A percentile compares a stretch with the other conserved stretches of the same genome.
Conservation (phyloP, 1,139 yeast genomes). For the Taphrina confusa region DNA sequence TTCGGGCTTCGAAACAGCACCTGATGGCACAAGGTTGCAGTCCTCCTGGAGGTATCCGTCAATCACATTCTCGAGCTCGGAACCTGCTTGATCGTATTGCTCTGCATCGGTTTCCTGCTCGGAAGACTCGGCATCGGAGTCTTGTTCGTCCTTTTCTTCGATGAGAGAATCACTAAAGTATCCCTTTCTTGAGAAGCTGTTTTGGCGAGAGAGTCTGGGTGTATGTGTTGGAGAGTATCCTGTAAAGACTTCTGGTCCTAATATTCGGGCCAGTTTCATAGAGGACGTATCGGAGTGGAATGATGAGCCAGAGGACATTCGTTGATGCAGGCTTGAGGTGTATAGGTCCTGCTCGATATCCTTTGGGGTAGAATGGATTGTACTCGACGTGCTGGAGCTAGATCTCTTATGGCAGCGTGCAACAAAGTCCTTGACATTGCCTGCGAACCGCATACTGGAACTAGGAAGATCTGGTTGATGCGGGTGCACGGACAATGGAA, state of each 20-base stretch:
- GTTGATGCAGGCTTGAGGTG: background rate
- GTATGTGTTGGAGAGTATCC: slow-evolving; percentile 1
- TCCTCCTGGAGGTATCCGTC: too few species aligned
- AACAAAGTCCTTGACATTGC: slow-evolving; percentile 1
- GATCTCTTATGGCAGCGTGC: background rate
- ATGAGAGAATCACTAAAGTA: too few species aligned
- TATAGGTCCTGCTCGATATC: background rate
- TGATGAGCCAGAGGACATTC: background rate
- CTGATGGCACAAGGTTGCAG: background rate
- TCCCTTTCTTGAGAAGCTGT: too few species aligned
- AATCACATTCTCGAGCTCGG: background rate
- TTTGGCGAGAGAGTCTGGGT: background rate
- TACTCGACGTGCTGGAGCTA: background rate
- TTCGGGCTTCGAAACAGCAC: background rate
- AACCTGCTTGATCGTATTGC: background rate
- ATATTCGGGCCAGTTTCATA: background rate
- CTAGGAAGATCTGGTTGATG: too few species aligned
- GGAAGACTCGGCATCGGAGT: background rate
- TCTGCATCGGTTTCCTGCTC: background rate
- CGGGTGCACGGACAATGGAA: too few species aligned
- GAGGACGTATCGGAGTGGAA: slow-evolving; percentile 12
- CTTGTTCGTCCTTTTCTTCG: background rate
- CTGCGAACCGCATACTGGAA: background rate
- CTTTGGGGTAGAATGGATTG: background rate
- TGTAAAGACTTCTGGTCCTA: slow-evolving; percentile 5